Conservation (phyloP, 2,329 filamentous ascomycete species). For the Tricladium varicosporioides region DNA sequence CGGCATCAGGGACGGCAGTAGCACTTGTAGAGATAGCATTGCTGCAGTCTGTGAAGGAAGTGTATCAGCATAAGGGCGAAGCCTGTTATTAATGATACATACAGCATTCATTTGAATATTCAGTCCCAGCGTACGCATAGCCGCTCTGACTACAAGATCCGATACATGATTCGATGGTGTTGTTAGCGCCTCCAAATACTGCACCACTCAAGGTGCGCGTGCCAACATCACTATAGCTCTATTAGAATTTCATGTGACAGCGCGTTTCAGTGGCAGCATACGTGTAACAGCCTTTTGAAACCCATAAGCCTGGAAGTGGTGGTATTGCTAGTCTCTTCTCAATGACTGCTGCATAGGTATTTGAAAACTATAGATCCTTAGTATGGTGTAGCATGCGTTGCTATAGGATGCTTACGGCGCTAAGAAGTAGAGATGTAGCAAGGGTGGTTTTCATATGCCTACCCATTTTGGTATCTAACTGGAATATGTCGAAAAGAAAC, state of each 20-base stretch:
- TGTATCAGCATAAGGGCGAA: not conserved
- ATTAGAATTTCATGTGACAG: not conserved
- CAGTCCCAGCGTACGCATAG: constrained; percentile 30
- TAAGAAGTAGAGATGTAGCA: not conserved
- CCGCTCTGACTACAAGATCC: constrained; percentile 24
- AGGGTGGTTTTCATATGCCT: too few relatives aligned
- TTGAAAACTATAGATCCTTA: not conserved
- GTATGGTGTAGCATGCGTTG: not conserved
- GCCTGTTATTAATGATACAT: constrained; percentile 7
- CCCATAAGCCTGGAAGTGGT: constrained; percentile 23
- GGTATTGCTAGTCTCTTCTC: constrained; percentile 9
- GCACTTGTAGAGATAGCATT: constrained; percentile 17
- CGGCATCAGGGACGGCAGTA: constrained; percentile 10
- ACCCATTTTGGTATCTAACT: too few relatives aligned
- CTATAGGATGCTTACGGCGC: not conserved
- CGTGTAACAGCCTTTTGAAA: constrained; percentile 28
- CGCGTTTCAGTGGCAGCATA: constrained; percentile 9
- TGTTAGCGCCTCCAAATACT: constrained; percentile 19
- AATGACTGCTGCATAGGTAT: not conserved
- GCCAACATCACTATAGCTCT: constrained; percentile 14
- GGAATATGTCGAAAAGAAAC: too few relatives aligned
- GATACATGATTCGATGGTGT: constrained; percentile 30
- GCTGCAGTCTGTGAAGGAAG: constrained; percentile 20
- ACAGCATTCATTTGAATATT: constrained; percentile 32
- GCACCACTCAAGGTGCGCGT: constrained; percentile 23